Base-by-base conservation (phyloP, 768 basidiomycete species). In the Pulveroboletus sp. region DNA sequence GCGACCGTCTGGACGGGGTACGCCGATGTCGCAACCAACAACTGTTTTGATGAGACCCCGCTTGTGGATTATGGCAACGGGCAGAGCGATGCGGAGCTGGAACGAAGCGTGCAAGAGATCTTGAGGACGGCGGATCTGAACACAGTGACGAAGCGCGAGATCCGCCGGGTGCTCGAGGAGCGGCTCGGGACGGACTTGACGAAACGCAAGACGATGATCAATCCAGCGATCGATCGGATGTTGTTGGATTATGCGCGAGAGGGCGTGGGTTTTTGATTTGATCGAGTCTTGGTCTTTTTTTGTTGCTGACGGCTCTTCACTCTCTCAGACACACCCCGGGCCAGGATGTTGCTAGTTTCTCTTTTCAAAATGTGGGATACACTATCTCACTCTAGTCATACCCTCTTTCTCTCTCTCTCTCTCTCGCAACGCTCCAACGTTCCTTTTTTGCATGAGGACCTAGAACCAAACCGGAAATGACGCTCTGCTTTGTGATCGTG, bases 121-220 rank as follows among this genome's bases (percentile, higher is more conserved):
- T 72, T 97, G 45, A 78, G 77, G 16, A 70, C 74, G 13, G 91
- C 92, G 1, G 92, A 98, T 69, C 75, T 99, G 43, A 91, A 93
- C 63, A 82, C 82, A 11, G 77, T 96, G 50, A 97, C 95, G 44
- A 98, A 98, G 74, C 83, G 94, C 58, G 89, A 86, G 58, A 85
- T 99, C 43, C 80, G 95, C 32, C 76, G 83, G 48, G 81, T 83
- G 61, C 73, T 99, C 30, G 94, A 97, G 69, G 82, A 82, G 51
- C 78, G 77, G 52, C 96, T 86, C 63, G 86, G 85, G 29, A 81
- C 84, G 72, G 88, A 89, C 64, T 69, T 97, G 50, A 79, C 81
- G 12, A 56, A 80, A 20, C 79, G 85, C 49, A 90, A 93, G 68
- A 71, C 73, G 23, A 74, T 76, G 23, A 89, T 93, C 68, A 93